Evolutionary conservation across 345 rosid genomes (phyloP).

Genomic region (Populus tremula): DNA sequence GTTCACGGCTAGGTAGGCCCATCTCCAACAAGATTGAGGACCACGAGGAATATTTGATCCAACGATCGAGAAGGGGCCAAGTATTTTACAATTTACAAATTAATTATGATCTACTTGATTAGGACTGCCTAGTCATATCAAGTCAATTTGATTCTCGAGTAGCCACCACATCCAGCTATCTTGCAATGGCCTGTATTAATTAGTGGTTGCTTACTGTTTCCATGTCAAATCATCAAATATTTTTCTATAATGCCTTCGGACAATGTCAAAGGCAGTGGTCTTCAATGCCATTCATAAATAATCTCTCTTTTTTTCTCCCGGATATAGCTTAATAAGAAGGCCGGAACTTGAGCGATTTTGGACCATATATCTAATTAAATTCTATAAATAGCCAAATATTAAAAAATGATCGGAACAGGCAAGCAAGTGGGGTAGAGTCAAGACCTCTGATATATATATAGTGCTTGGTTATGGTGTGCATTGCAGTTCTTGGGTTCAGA

Average conservation of each 20-base stretch:
- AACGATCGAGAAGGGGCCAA: neutral
- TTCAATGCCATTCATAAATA: neutral
- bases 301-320: neutral
- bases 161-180: conserved; percentile 6
- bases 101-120: neutral
- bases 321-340: neutral
- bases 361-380: too few relatives aligned
- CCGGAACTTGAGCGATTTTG: neutral
- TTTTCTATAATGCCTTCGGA: neutral
- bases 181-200: neutral
- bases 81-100: neutral
- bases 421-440: neutral
- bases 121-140: conserved; percentile 2
- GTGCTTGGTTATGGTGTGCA: neutral
- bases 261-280: too few relatives aligned
- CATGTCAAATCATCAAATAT: neutral
- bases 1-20: conserved; percentile 6
- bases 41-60: conserved; percentile 9
- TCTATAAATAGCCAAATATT: too few relatives aligned
- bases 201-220: neutral
- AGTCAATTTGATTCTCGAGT: conserved; percentile 11
- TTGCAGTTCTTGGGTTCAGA: neutral
- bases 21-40: neutral
- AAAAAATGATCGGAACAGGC: neutral
- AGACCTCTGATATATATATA: neutral